Evolutionary conservation across 805 yeast genomes (phyloP), one percentile per base, ranked within the genome.

Genomic region (Ogataea neopini): DNA sequence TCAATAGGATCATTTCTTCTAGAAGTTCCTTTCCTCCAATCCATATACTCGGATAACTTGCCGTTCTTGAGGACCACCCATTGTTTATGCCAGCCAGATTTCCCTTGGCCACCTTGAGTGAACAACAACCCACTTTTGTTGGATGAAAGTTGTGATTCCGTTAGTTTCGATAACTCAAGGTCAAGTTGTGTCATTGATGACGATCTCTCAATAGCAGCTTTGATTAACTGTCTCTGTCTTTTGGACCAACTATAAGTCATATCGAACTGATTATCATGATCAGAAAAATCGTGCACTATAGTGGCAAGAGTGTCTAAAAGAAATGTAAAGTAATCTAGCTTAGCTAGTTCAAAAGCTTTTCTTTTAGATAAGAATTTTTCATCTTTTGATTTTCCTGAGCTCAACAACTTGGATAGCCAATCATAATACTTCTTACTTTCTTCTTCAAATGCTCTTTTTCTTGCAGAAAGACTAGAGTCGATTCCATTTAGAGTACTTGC

Each of bases 21-120:
- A 25, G 75, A 77, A 15, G 72, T 71, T 17, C 88, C 88, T 47
- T 75, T 79, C 56, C 91, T 77, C 94, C 96, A 89, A 65, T 88
- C 90, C 38, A 84, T 75, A 61, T 78, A 88, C 60, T 88, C 94
- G 37, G 74, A 72, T 35, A 89, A 68, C 48, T 74, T 76, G 2
- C 92, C 90, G n/a, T 80, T 78, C 11, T 78, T 75, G 42, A 88
- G 70, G 0, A 83, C 87, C 0, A 89, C 86, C 91, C 96, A 87
- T 62, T 85, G 90, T 58, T 88, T 88, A 63, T 88, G 95, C 97
- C 96, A 90, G 3, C 86, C 84, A 18, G 72, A 77, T 49, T 77
- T 78, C 0, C 82, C 81, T 48, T 78, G 80, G 0, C 84, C 85
- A 0, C 83, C 83, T 30, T 77, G 67, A 1, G 80, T 73, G 57